A percentile compares a stretch with the other conserved stretches of the same genome.
Evolutionary conservation across 768 basidiomycete species (phyloP).

Genomic region (Antrodiella citrinella): DNA sequence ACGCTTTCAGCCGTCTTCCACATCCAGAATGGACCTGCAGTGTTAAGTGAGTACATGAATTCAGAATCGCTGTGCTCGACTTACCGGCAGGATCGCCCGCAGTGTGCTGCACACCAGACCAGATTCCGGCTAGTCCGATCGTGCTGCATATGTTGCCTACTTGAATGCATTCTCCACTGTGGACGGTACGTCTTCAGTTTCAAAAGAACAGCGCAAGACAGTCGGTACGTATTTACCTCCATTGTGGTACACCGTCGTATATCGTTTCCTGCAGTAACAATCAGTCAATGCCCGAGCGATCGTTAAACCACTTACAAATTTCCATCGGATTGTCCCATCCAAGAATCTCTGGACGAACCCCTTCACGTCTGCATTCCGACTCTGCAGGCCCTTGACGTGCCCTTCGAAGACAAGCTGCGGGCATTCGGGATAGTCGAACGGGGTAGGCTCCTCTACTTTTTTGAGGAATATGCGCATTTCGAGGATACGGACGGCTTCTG

Average conservation of each 20-base stretch:
- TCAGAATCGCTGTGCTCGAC: conserved; percentile 13
- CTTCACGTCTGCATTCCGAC: conserved; percentile 21
- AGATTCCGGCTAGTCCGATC: conserved; percentile 58
- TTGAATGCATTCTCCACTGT: conserved; percentile 60
- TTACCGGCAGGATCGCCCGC: conserved; percentile 63
- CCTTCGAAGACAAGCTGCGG: conserved; percentile 25
- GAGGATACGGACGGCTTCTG: conserved; percentile 59
- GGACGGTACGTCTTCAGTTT: conserved; percentile 3
- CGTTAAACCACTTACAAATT: conserved; percentile 44
- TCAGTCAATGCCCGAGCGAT: not conserved
- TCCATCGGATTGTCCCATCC: conserved; percentile 29
- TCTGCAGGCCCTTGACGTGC: conserved; percentile 19
- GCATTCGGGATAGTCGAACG: conserved; percentile 13
- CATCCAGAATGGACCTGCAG: conserved; percentile 63
- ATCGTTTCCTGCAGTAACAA: conserved; percentile 37
- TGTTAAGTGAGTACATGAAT: conserved; percentile 1
- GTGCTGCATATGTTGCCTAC: conserved; percentile 59
- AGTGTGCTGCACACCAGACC: conserved; percentile 57
- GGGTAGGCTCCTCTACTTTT: conserved; percentile 1
- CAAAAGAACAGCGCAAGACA: not conserved
- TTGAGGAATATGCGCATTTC: conserved; percentile 19
- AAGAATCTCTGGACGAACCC: conserved; percentile 27
- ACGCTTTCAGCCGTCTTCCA: conserved; percentile 39
- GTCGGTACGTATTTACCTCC: conserved; percentile 54
- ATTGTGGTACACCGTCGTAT: conserved; percentile 44